Conservation (phyloP, 2,329 filamentous ascomycete genomes). For the Chaetomiaceae sp. region DNA sequence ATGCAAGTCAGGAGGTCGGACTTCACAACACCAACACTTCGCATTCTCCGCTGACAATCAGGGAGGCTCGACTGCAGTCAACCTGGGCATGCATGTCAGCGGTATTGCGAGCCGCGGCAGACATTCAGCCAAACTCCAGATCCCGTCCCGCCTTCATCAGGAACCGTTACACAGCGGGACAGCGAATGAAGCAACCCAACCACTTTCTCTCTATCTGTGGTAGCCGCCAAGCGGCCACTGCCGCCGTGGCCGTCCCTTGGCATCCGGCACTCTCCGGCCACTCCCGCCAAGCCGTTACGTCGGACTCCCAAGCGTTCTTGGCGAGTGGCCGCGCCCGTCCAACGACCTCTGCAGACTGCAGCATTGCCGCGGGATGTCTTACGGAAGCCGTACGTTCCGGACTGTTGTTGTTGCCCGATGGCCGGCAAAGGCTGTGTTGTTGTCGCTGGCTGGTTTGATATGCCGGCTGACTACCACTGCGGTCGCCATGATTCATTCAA, state of each 20-base stretch:
- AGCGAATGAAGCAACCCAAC: no score
- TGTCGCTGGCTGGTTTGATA: no score
- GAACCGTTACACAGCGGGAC: no score
- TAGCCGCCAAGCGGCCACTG: conserved; percentile 16
- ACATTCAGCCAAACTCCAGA: not conserved
- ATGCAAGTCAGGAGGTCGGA: no score
- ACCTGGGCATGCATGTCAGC: no score
- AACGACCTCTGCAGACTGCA: not conserved
- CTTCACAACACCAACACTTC: not conserved
- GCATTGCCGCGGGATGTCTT: conserved; percentile 10
- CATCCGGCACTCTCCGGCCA: conserved; percentile 1
- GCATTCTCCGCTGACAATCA: not conserved
- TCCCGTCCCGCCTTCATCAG: no score
- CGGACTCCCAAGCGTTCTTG: conserved; percentile 11
- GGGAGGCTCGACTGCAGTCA: no score
- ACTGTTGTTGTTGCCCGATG: no score
- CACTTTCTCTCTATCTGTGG: not conserved
- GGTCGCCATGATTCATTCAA: no score
- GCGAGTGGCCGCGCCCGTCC: conserved; percentile 6
- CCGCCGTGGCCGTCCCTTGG: conserved; percentile 12
- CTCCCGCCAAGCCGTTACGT: conserved; percentile 15
- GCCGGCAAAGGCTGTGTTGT: no score
- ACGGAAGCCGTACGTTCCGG: conserved; percentile 2
- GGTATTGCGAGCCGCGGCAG: not conserved
- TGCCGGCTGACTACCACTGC: no score